phyloP scores from a whole-genome alignment of 176 grass and related monocot species.

The Stipa capillata region DNA sequence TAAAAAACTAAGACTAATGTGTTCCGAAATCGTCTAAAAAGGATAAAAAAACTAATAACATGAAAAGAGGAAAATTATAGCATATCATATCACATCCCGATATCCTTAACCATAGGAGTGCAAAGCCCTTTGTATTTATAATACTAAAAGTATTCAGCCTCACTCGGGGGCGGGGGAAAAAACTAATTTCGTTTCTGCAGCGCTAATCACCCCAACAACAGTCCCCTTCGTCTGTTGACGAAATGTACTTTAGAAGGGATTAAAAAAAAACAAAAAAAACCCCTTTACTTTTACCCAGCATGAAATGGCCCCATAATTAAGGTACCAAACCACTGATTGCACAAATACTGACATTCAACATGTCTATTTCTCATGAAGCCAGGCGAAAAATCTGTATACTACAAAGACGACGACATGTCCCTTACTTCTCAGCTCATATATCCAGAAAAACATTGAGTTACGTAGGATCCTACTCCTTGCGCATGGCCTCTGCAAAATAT shows the following conservation, averaged over 20 bases:
- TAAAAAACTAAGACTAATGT: not conserved
- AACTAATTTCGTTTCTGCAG: conserved; percentile 19
- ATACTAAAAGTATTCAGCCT: not conserved
- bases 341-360: conserved; percentile 8
- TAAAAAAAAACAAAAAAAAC: too few species aligned
- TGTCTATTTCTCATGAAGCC: conserved; percentile 10
- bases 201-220: not conserved
- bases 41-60: not conserved
- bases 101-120: conserved; percentile 11
- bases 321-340: not conserved
- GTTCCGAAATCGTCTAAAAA: not conserved
- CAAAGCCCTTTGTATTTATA: too few species aligned
- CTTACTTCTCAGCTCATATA: not conserved
- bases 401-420: not conserved
- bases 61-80: not conserved
- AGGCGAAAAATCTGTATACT: not conserved
- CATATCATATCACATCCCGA: not conserved
- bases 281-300: not conserved
- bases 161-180: too few species aligned
- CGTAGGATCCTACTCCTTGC: not conserved
- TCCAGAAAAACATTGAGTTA: not conserved
- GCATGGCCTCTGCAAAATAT: not conserved
- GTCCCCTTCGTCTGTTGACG: conserved; percentile 8
- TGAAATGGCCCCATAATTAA: not conserved
- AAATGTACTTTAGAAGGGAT: conserved; percentile 22